Conservation (phyloP, 345 rosid species). For the Citrus maxima region DNA sequence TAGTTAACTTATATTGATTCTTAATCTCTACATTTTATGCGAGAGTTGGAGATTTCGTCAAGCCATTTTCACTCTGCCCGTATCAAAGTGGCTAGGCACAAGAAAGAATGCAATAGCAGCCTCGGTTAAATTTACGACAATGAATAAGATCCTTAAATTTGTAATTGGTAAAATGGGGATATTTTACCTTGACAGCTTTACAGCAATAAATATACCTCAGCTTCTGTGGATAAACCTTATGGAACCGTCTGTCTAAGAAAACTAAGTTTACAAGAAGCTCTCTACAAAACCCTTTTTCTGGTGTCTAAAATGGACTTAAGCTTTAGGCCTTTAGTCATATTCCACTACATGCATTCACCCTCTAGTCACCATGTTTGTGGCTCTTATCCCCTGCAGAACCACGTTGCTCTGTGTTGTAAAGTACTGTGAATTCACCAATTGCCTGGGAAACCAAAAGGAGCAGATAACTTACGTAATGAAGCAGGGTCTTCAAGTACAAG, state of each 20-base stretch:
- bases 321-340: neutral
- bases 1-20: neutral
- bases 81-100: neutral
- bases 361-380: neutral
- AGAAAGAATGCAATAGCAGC: neutral
- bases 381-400: slow-evolving; percentile 20
- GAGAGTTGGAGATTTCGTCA: neutral
- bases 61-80: neutral
- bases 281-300: neutral
- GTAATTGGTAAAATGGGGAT: neutral
- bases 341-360: neutral
- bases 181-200: neutral
- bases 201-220: neutral
- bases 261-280: neutral
- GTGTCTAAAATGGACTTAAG: neutral
- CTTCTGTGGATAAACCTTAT: neutral
- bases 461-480: slow-evolving; percentile 20
- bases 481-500: slow-evolving; percentile 60
- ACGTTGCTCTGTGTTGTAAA: neutral
- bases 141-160: neutral
- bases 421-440: neutral
- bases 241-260: neutral
- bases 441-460: neutral
- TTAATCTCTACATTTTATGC: neutral
- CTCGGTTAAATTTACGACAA: neutral